A percentile compares a stretch with the other conserved stretches of the same genome.
Conservation (phyloP, 2,329 filamentous ascomycete genomes). For the Tolypocladium cylindrosporum region DNA sequence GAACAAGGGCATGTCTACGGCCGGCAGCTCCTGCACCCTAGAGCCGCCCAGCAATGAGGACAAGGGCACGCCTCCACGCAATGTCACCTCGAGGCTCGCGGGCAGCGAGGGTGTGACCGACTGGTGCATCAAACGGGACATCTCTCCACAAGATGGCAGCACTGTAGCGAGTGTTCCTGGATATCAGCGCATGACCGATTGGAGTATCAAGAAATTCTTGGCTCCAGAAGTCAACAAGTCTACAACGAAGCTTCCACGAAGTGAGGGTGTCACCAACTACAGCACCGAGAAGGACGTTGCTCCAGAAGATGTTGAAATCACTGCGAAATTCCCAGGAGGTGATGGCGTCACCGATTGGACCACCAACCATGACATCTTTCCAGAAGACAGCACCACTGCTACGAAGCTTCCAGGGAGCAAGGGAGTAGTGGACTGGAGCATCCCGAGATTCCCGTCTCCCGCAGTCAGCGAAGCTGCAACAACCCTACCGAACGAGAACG, state of each 20-base stretch:
- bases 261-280: no score
- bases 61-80: not conserved
- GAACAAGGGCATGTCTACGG: not conserved
- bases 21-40: not conserved
- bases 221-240: not conserved
- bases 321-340: not conserved
- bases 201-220: not conserved
- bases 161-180: not conserved
- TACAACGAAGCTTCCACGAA: not conserved
- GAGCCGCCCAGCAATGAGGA: not conserved
- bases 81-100: not conserved
- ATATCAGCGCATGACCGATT: not conserved
- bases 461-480: not conserved
- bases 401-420: constrained; percentile 4
- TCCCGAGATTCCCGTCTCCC: not conserved
- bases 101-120: not conserved
- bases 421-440: constrained; percentile 2
- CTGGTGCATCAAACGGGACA: not conserved
- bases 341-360: not conserved
- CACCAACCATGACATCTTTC: not conserved
- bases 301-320: not conserved
- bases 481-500: not conserved
- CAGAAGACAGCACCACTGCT: not conserved
- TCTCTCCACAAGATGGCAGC: not conserved
- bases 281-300: not conserved